Evolutionary conservation across 2,329 filamentous ascomycete genomes (phyloP).

Genomic region (Diplodia corticola): DNA sequence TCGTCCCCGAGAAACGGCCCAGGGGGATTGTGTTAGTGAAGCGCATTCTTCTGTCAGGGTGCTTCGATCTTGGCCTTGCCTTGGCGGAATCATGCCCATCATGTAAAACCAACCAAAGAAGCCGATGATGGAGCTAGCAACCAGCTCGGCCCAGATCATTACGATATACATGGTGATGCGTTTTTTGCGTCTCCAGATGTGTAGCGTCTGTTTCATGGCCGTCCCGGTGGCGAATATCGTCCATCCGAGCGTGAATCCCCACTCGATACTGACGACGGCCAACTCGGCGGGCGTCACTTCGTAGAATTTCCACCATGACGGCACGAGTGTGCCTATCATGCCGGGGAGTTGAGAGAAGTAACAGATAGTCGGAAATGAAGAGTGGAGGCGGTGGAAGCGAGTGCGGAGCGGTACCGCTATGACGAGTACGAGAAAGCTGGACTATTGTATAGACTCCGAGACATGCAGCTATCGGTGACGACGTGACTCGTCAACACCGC

Average conservation of each 20-base stretch:
- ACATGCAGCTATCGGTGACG: too few relatives aligned
- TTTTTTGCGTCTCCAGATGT: not conserved
- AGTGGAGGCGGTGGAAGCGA: too few relatives aligned
- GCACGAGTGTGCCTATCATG: constrained; percentile 8
- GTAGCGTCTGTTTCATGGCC: not conserved
- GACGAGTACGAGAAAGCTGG: too few relatives aligned
- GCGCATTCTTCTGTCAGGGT: too few relatives aligned
- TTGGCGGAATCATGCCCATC: constrained; percentile 38
- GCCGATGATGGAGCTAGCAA: constrained; percentile 42
- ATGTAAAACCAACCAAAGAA: constrained; percentile 46
- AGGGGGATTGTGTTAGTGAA: not conserved
- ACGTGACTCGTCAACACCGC: too few relatives aligned
- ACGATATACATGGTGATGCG: constrained; percentile 35
- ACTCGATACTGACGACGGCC: constrained; percentile 7
- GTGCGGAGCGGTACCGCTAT: too few relatives aligned
- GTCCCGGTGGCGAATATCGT: not conserved
- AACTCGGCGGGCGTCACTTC: not conserved
- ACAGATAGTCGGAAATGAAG: too few relatives aligned
- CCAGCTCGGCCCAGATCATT: constrained; percentile 50
- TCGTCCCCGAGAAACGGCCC: too few relatives aligned
- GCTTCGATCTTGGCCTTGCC: constrained; percentile 25
- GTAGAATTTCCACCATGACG: not conserved
- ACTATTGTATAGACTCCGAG: too few relatives aligned
- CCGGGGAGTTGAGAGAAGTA: too few relatives aligned
- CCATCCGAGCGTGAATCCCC: constrained; percentile 7